These are phyloP conservation scores for Lichtheimia hyalospora DNA, from an alignment of 371 early-diverging fungal species.

Conservation along the genomic window DNA sequence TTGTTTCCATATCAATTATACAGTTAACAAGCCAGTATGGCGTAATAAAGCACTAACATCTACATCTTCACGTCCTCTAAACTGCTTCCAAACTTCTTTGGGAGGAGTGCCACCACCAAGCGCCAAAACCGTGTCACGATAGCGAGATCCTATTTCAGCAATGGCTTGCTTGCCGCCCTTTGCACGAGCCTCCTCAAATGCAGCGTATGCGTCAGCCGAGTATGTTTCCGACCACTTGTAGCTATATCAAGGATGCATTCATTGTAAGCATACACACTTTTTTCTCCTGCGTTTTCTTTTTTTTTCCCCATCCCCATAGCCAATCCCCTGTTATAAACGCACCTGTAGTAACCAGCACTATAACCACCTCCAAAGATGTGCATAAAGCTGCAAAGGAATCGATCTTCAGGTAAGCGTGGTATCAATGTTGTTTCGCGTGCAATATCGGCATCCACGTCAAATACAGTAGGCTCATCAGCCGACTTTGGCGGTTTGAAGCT, in stretches of 20 bases:
- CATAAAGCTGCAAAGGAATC: conserved; percentile 62
- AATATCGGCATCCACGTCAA: conserved; percentile 60
- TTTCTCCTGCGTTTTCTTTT: background rate
- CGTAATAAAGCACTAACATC: conserved; percentile 59
- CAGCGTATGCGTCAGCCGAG: conserved; percentile 70
- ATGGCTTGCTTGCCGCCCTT: conserved; percentile 30
- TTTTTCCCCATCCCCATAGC: background rate
- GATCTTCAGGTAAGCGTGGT: conserved; percentile 55
- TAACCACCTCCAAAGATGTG: conserved; percentile 72
- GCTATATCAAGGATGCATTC: conserved; percentile 21
- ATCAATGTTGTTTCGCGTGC: conserved; percentile 50
- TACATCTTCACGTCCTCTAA: conserved; percentile 57
- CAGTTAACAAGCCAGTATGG: conserved; percentile 50
- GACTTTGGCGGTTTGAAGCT: conserved; percentile 37
- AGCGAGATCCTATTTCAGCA: conserved; percentile 49
- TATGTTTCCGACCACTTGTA: conserved; percentile 73
- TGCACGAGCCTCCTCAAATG: conserved; percentile 55
- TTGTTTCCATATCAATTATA: background rate
- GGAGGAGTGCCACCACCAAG: conserved; percentile 68
- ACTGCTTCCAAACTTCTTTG: conserved; percentile 57
- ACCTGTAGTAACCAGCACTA: conserved; percentile 66
- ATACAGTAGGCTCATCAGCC: conserved; percentile 38
- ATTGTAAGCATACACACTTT: background rate
- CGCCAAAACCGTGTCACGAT: conserved; percentile 65
- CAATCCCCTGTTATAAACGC: background rate